Conservation (phyloP, 805 yeast species). For the Kodamaea restingae region DNA sequence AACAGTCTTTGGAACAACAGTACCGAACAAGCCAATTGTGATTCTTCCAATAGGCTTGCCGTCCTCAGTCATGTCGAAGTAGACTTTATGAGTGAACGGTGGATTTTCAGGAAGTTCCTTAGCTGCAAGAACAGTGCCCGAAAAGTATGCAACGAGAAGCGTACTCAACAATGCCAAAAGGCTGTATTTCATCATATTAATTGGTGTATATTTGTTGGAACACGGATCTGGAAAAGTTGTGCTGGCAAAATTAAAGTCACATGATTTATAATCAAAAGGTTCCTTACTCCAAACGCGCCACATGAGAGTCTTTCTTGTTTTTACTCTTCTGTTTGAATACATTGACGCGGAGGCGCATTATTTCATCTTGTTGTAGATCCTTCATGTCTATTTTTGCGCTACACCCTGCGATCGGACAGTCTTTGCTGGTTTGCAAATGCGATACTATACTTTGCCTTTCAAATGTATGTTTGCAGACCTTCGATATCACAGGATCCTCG, state of each 20-base stretch:
- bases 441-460: slow-evolving; percentile 45
- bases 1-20: slow-evolving; percentile 76
- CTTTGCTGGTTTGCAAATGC: slow-evolving; percentile 20
- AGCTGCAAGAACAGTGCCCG: slow-evolving; percentile 10
- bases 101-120: slow-evolving; percentile 39
- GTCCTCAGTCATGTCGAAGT: slow-evolving; percentile 81
- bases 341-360: slow-evolving; percentile 55
- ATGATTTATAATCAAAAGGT: slow-evolving; percentile 1
- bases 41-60: slow-evolving; percentile 74
- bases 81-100: slow-evolving; percentile 72
- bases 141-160: slow-evolving; percentile 11
- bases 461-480: slow-evolving; percentile 57
- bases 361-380: slow-evolving; percentile 44
- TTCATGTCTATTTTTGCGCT: slow-evolving; percentile 25
- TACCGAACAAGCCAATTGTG: slow-evolving; percentile 83
- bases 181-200: slow-evolving; percentile 12
- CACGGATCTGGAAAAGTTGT: not conserved
- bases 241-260: slow-evolving; percentile 1
- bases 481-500: slow-evolving; percentile 52
- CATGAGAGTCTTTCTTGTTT: slow-evolving; percentile 7
- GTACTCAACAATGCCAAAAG: slow-evolving; percentile 12
- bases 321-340: slow-evolving; percentile 22
- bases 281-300: slow-evolving; percentile 9
- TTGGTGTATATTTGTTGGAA: slow-evolving; percentile 1
- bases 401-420: slow-evolving; percentile 64